Evolutionary conservation across 2,329 filamentous ascomycete species (phyloP).

Genomic region (Cyclaneusma minus): DNA sequence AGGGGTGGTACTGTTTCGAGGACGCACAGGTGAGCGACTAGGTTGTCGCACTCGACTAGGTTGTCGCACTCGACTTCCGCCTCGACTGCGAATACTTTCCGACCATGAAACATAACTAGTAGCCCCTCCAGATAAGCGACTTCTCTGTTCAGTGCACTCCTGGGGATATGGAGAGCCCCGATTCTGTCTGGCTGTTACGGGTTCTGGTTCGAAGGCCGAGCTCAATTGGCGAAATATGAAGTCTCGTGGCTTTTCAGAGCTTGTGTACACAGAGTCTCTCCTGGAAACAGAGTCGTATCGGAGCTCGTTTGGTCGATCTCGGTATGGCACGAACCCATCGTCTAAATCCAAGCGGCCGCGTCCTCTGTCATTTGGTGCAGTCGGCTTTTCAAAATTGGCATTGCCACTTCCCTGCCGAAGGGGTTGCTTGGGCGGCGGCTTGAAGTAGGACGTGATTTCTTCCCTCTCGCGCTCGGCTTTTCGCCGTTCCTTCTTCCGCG

Average conservation of each 20-base stretch:
- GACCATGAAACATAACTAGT: slow-evolving; percentile 14
- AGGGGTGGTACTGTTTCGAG: slow-evolving; percentile 11
- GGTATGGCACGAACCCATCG: too few species aligned
- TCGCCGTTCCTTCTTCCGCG: slow-evolving; percentile 11
- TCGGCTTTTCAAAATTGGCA: slow-evolving; percentile 13
- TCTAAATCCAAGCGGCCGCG: too few species aligned
- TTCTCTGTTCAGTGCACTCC: slow-evolving; percentile 1
- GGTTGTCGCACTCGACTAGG: not conserved
- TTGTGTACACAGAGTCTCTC: too few species aligned
- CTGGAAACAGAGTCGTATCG: too few species aligned
- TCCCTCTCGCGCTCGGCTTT: slow-evolving; percentile 9
- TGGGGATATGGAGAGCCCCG: slow-evolving; percentile 3
- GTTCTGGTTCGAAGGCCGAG: too few species aligned
- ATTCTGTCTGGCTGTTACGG: slow-evolving; percentile 2
- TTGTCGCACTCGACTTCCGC: slow-evolving; percentile 3
- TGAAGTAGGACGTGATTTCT: slow-evolving; percentile 13
- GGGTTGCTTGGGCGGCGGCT: too few species aligned
- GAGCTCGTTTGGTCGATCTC: too few species aligned
- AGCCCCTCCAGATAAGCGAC: slow-evolving; percentile 5
- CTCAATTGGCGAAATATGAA: too few species aligned
- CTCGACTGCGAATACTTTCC: slow-evolving; percentile 10
- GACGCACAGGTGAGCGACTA: not conserved
- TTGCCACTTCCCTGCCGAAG: too few species aligned
- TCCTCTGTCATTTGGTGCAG: too few species aligned
- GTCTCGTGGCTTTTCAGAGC: too few species aligned